Base-by-base conservation (phyloP, 441 rosid genomes). In the Viola pubescens region DNA sequence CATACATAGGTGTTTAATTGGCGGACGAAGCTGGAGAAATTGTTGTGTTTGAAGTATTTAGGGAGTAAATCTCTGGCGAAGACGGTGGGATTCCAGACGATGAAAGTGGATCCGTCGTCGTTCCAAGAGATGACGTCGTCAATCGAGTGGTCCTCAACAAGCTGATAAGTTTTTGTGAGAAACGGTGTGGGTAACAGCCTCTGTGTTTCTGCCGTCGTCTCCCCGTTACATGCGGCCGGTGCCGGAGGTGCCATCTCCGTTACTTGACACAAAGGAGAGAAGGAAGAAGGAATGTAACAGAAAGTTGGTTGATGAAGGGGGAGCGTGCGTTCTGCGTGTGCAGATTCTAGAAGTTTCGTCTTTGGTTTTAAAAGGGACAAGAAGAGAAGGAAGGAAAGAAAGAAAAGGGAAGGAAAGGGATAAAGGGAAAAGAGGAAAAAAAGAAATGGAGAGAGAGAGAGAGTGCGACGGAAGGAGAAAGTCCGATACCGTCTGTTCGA, bases 1-100 rank as follows among this genome's bases (percentile, higher is more conserved):
- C 89, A 77, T 71, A 92, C 98, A 68, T 92, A 92, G 68, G 97
- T 92, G 46, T 92, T 92, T 67, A 92, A 85, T 71, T 92, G 98
- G 46, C 98, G 98, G 48, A 92, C 98, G 60, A 92, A 92, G 80
- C 97, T 89, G 0, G 97, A 92, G 80, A 92, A 92, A 51, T 92
- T 92, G 39, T 87, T 92, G 54, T 92, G 98, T 72, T 92, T 92
- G 75, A 92, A 92, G 69, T 86, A 82, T 37, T 84, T 81, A 0
- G 98, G 98, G 37, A 92, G 91, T 77, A 92, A 79, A 77, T 89
- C 95, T 61, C 96, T 75, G 0, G 96, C 89, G 75, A 86, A 89
- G 47, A 84, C 95, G 5, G 87, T 88, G 38, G 98, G 96, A 9
- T 86, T 66, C 95, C 96, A 82, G 5, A 91, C 98, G 63, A 89